Evolutionary conservation across 1,139 yeast genomes (phyloP).

Genomic region (Hyphopichia pseudoburtonii): DNA sequence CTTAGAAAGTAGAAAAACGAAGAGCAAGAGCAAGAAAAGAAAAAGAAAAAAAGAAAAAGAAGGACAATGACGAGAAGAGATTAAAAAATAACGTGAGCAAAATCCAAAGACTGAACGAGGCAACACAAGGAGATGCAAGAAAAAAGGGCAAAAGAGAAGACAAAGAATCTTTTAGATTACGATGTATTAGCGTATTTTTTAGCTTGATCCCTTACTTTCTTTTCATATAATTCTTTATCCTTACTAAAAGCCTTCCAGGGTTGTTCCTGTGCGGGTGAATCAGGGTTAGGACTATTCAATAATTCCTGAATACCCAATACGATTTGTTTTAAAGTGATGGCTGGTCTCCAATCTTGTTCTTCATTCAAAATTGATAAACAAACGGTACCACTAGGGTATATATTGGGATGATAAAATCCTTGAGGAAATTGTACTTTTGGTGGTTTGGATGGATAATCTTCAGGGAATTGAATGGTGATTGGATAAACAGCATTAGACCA

Average conservation of each 20-base stretch:
- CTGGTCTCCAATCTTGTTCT: slow-evolving; percentile 98
- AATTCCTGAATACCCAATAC: slow-evolving; percentile 91
- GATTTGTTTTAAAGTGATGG: slow-evolving; percentile 87
- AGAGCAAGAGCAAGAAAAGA: neutral
- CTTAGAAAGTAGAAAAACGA: too few relatives aligned
- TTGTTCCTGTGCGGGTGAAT: slow-evolving; percentile 96
- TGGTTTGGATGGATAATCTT: slow-evolving; percentile 94
- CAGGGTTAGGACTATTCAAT: slow-evolving; percentile 85
- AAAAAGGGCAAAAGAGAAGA: neutral
- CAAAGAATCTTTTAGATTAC: neutral
- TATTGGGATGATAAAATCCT: slow-evolving; percentile 93
- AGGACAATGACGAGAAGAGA: neutral
- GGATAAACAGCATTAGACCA: slow-evolving; percentile 93
- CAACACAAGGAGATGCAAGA: neutral
- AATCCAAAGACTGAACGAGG: neutral
- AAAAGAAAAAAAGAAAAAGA: neutral
- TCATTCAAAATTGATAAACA: slow-evolving; percentile 92
- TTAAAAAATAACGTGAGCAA: neutral
- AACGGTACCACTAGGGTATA: slow-evolving; percentile 94
- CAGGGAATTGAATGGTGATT: slow-evolving; percentile 77
- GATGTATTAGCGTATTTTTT: slow-evolving; percentile 50
- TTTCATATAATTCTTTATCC: slow-evolving; percentile 67
- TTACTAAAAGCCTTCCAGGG: slow-evolving; percentile 86
- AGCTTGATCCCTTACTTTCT: slow-evolving; percentile 81
- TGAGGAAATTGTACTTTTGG: slow-evolving; percentile 89